phyloP scores from a whole-genome alignment of 2,329 filamentous ascomycete genomes.

The Catunica adiposa region DNA sequence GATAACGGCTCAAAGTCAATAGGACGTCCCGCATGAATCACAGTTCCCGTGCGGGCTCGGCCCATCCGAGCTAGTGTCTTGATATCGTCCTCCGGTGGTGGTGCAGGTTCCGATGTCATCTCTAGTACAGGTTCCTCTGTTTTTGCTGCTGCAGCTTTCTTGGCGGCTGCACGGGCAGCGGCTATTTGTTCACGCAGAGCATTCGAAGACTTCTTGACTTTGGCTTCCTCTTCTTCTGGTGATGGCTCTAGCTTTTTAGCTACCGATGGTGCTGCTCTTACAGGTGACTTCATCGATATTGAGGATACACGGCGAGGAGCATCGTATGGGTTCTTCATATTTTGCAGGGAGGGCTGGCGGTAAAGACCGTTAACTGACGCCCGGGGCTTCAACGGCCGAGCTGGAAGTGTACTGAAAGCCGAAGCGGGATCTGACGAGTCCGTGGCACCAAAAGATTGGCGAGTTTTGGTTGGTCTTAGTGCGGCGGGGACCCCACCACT shows the following conservation, averaged over 20 bases:
- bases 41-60: constrained; percentile 12
- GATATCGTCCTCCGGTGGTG: constrained; percentile 14
- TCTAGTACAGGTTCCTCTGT: constrained; percentile 3
- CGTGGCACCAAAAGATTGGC: constrained; percentile 3
- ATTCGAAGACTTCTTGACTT: constrained; percentile 50
- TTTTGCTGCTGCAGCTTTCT: constrained; percentile 30
- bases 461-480: constrained; percentile 23
- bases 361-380: constrained; percentile 37
- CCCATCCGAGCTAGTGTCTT: constrained; percentile 28
- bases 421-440: constrained; percentile 17
- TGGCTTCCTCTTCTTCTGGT: constrained; percentile 12
- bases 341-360: constrained; percentile 36
- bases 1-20: neutral
- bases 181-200: constrained; percentile 82
- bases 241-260: constrained; percentile 5
- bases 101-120: neutral
- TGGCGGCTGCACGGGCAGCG: constrained; percentile 71
- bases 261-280: constrained; percentile 1
- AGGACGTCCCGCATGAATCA: constrained; percentile 7
- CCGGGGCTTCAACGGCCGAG: constrained; percentile 31
- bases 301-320: constrained; percentile 14
- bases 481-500: constrained; percentile 29
- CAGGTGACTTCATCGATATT: constrained; percentile 11
- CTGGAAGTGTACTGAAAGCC: constrained; percentile 31
- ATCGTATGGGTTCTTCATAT: constrained; percentile 21